Evolutionary conservation across 2,329 filamentous ascomycete genomes (phyloP).

Genomic region (Sordariomycetes sp.): DNA sequence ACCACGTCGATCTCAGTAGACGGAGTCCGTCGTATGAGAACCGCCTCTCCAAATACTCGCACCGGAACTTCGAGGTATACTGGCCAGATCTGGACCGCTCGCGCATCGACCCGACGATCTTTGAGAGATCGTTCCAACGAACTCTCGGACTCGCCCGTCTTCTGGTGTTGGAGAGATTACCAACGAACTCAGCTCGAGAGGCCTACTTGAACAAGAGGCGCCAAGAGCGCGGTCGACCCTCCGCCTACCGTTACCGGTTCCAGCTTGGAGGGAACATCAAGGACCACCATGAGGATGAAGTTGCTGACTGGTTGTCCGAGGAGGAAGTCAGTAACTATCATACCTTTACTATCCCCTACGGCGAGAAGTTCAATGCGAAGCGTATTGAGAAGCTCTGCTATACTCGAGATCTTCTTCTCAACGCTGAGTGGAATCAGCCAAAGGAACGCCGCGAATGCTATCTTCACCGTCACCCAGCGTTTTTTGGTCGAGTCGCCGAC

Average conservation of each 20-base stretch:
- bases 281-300: constrained; percentile 66
- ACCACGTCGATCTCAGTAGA: constrained; percentile 69
- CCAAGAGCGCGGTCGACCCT: constrained; percentile 61
- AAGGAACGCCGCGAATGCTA: constrained; percentile 69
- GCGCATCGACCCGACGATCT: constrained; percentile 78
- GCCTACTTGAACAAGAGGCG: constrained; percentile 62
- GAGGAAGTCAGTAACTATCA: constrained; percentile 74
- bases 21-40: constrained; percentile 84
- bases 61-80: constrained; percentile 75
- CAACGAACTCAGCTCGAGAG: constrained; percentile 59
- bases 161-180: constrained; percentile 70
- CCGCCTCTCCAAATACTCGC: constrained; percentile 76
- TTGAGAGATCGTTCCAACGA: constrained; percentile 68
- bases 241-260: constrained; percentile 29
- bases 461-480: constrained; percentile 76
- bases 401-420: constrained; percentile 71
- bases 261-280: constrained; percentile 64
- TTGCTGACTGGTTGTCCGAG: constrained; percentile 73
- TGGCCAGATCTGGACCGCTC: constrained; percentile 68
- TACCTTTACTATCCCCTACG: constrained; percentile 65
- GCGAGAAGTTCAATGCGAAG: constrained; percentile 49
- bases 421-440: constrained; percentile 77
- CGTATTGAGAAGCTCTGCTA: constrained; percentile 77
- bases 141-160: constrained; percentile 72
- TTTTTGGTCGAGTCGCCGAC: constrained; percentile 69